Evolutionary conservation across 306 rosid genomes (phyloP), one percentile per base, ranked within the genome.

Genomic region (Sechiopsis laciniata): DNA sequence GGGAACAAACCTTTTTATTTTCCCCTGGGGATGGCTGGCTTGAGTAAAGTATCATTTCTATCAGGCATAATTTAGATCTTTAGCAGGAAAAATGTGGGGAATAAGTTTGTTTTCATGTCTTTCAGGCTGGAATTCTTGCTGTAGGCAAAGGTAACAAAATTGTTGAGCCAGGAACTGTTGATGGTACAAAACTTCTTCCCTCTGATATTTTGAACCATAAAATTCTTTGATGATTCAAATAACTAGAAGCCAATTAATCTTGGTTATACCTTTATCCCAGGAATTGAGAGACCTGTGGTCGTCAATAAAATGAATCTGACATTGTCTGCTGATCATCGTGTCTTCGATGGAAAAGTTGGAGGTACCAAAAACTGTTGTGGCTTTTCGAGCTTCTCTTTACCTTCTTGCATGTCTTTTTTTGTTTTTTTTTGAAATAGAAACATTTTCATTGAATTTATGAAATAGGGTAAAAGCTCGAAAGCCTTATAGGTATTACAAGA

Each of bases 81-180:
- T 17, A 8, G 53, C 37, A 42, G 16, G 13, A 37, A 6, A 37
- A n/a, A 16, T 0, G 29, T 35, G 24, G 37, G 22, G 15, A 32
- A 15, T 64, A 50, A 55, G 56, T 63, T 63, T 70, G 53, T 26
- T 78, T 67, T 81, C 55, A 70, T 77, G 68, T 82, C 60, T 74
- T 87, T 83, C 87, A 94, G 99, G 90, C 96, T 72, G 85, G 99
- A 78, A 94, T 94, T 81, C 95, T 94, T 72, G 99, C 99, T 45
- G 97, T 94, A 24, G 97, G 99, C 46, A 89, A 96, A 84, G 99
- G 99, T 83, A 94, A 84, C 83, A 88, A 89, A 86, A 95, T 89
- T 74, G 88, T 94, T 61, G 92, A 86, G 82, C 88, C 96, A 52
- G 85, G 84, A 55, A 77, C 81, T 55, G 97, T 80, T 74, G 97